Evolutionary conservation across 108 stramenopile species (phyloP).

Genomic region (Cyclotella atomus): DNA sequence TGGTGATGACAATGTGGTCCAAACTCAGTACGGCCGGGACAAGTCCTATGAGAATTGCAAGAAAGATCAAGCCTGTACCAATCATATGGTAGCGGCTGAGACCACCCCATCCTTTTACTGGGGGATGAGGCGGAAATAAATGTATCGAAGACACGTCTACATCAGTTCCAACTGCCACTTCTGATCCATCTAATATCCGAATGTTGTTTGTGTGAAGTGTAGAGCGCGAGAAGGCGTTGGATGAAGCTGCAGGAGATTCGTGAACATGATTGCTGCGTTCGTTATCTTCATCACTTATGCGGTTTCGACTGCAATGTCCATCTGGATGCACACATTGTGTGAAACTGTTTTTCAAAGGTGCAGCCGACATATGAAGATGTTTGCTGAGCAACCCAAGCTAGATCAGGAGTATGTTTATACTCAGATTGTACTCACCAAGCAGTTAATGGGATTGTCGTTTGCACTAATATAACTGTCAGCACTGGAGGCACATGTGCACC

Average conservation of each 20-base stretch:
- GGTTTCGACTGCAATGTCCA: slow-evolving; percentile 47
- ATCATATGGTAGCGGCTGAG: slow-evolving; percentile 64
- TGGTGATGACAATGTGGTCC: slow-evolving; percentile 62
- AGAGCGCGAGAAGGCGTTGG: slow-evolving; percentile 14
- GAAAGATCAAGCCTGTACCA: slow-evolving; percentile 63
- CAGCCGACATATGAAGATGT: background rate
- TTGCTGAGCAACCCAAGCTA: no score
- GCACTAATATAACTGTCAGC: slow-evolving; percentile 84
- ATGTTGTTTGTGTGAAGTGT: slow-evolving; percentile 12
- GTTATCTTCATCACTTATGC: slow-evolving; percentile 3
- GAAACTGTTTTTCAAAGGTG: slow-evolving; percentile 25
- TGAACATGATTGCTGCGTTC: slow-evolving; percentile 8
- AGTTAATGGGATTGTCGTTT: slow-evolving; percentile 77
- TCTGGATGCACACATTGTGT: slow-evolving; percentile 76
- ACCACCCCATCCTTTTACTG: slow-evolving; percentile 68
- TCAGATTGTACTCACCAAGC: slow-evolving; percentile 54
- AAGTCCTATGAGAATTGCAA: slow-evolving; percentile 73
- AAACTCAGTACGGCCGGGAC: slow-evolving; percentile 69
- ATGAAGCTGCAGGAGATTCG: slow-evolving; percentile 1
- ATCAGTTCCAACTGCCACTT: slow-evolving; percentile 2
- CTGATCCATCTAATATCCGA: slow-evolving; percentile 11
- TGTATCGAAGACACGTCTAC: slow-evolving; percentile 5
- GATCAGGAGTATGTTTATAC: no score
- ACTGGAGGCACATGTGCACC: slow-evolving; percentile 83
- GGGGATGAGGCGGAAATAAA: slow-evolving; percentile 33